Evolutionary conservation across 2,329 filamentous ascomycete genomes (phyloP).

Genomic region (Colletotrichum sp.): DNA sequence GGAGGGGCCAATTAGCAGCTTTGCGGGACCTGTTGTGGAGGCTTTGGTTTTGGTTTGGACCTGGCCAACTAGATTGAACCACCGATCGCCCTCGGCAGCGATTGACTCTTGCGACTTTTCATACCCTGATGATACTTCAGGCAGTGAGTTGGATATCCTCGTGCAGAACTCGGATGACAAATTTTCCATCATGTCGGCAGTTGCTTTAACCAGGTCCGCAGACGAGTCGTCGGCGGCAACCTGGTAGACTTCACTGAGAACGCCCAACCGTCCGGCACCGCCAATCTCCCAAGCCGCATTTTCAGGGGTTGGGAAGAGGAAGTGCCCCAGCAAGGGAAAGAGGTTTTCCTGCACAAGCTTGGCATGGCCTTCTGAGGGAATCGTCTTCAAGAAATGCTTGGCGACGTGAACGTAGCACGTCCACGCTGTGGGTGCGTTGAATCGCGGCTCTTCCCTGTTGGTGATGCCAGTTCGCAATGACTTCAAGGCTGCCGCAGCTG

Average conservation of each 20-base stretch:
- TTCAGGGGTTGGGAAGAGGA: conserved; percentile 51
- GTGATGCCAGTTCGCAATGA: conserved; percentile 75
- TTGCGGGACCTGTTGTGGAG: conserved; percentile 1
- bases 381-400: conserved; percentile 54
- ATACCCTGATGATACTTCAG: conserved; percentile 82
- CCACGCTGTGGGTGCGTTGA: conserved; percentile 75
- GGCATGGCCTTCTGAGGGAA: conserved; percentile 49
- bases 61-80: conserved; percentile 63
- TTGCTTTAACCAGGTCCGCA: conserved; percentile 48
- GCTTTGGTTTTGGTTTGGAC: conserved; percentile 39
- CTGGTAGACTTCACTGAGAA: conserved; percentile 54
- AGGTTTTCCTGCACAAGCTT: conserved; percentile 54
- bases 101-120: conserved; percentile 74
- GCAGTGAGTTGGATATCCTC: conserved; percentile 75
- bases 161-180: conserved; percentile 68
- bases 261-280: conserved; percentile 32
- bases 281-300: conserved; percentile 33
- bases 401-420: conserved; percentile 73
- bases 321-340: conserved; percentile 60
- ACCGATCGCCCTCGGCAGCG: conserved; percentile 69
- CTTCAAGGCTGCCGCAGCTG: conserved; percentile 65
- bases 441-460: conserved; percentile 75
- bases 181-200: conserved; percentile 65
- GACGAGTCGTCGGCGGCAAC: conserved; percentile 46
- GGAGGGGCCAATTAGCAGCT: conserved; percentile 35